A percentile compares a stretch with the other conserved stretches of the same genome.
Evolutionary conservation across 2,329 filamentous ascomycete genomes (phyloP).

Genomic region (Colletotrichum sansevieriae): DNA sequence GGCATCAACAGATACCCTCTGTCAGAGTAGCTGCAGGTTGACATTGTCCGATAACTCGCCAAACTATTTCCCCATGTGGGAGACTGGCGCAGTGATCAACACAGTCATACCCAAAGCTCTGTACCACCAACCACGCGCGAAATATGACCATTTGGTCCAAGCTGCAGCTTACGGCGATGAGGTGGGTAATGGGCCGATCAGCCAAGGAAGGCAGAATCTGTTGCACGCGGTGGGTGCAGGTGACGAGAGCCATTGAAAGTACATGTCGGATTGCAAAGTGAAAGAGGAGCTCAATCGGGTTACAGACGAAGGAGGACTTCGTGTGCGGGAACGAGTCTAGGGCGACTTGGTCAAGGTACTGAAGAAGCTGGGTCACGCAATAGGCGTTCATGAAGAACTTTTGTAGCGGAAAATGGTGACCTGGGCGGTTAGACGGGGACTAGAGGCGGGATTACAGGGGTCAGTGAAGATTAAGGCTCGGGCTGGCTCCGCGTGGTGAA

Average conservation of each 20-base stretch:
- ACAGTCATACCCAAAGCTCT: constrained; percentile 48
- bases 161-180: neutral
- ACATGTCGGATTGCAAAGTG: neutral
- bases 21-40: constrained; percentile 47
- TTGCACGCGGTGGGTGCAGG: neutral
- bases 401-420: too few species aligned
- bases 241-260: neutral
- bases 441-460: neutral
- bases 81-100: constrained; percentile 50
- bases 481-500: too few species aligned
- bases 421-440: neutral
- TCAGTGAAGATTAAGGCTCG: too few species aligned
- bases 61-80: constrained; percentile 43
- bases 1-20: constrained; percentile 16
- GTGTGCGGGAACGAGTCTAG: constrained; percentile 1
- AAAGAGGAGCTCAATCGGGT: neutral
- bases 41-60: constrained; percentile 46
- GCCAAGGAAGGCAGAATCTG: neutral
- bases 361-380: too few species aligned
- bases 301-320: neutral
- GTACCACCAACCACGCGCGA: constrained; percentile 41
- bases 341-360: neutral
- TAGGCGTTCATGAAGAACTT: neutral
- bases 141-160: neutral
- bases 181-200: neutral